phyloP scores from a whole-genome alignment of 768 basidiomycete genomes.

The Pilatotrama ljubarskyi region DNA sequence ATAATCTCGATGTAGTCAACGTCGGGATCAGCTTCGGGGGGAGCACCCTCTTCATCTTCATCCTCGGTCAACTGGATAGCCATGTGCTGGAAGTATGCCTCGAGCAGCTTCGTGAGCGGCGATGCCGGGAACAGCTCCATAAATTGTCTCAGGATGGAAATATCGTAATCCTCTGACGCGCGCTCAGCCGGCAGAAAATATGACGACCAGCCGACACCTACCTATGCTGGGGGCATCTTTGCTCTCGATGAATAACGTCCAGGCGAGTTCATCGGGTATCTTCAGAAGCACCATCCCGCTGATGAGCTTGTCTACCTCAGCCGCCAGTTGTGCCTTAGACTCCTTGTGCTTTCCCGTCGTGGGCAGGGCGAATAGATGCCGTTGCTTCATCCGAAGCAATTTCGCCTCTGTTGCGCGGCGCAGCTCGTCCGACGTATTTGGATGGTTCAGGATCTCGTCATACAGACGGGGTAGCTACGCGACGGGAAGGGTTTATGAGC shows the following conservation, averaged over 20 bases:
- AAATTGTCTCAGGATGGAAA: conserved; percentile 56
- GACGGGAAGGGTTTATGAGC: conserved; percentile 12
- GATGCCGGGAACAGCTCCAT: conserved; percentile 63
- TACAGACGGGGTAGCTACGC: conserved; percentile 72
- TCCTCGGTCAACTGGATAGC: conserved; percentile 43
- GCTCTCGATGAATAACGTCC: conserved; percentile 76
- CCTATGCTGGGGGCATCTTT: conserved; percentile 67
- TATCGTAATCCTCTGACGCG: conserved; percentile 60
- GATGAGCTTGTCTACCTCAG: conserved; percentile 70
- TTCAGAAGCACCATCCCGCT: conserved; percentile 74
- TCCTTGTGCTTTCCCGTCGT: conserved; percentile 30
- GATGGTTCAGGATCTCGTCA: conserved; percentile 79
- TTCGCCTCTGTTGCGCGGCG: conserved; percentile 78
- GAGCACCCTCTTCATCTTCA: conserved; percentile 20
- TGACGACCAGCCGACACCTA: too few species aligned
- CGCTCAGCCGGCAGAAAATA: conserved; percentile 6
- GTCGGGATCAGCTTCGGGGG: conserved; percentile 23
- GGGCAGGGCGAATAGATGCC: conserved; percentile 63
- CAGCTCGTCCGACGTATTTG: conserved; percentile 73
- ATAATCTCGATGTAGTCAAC: conserved; percentile 63
- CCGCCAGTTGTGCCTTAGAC: conserved; percentile 49
- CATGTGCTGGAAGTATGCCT: conserved; percentile 68
- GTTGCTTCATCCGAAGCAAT: conserved; percentile 63
- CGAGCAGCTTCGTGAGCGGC: conserved; percentile 55
- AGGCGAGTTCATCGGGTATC: conserved; percentile 79